These are phyloP conservation scores for Smallanthus sonchifolius DNA, from an alignment of 129 eudicot genomes.

Conservation along the genomic window DNA sequence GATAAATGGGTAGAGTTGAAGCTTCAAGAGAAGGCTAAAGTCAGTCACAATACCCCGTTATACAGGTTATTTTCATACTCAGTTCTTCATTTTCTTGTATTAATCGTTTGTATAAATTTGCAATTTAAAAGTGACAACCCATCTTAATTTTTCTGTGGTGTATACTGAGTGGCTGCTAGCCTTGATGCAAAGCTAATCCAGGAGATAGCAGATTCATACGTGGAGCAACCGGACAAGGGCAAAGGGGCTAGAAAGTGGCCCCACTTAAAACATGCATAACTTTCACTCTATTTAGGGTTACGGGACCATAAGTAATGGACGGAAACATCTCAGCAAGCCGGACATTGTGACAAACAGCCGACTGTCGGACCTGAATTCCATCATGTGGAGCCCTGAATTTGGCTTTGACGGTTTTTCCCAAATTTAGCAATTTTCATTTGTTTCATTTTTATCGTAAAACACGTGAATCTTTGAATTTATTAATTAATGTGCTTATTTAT, in stretches of 20 bases:
- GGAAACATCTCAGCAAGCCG: too few species aligned
- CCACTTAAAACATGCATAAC: too few species aligned
- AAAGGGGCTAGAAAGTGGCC: too few species aligned
- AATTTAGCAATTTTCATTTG: background rate
- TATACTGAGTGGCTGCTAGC: background rate
- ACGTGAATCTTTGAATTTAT: too few species aligned
- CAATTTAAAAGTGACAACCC: background rate
- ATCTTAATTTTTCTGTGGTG: background rate
- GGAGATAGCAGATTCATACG: background rate
- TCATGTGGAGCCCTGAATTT: too few species aligned
- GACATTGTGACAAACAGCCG: too few species aligned
- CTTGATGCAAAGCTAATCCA: too few species aligned
- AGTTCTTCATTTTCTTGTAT: background rate
- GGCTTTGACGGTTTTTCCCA: background rate
- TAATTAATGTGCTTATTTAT: background rate
- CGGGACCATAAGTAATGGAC: too few species aligned
- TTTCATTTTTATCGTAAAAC: background rate
- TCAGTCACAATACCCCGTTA: constrained; percentile 80
- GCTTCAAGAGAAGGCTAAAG: constrained; percentile 77
- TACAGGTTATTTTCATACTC: constrained; percentile 49
- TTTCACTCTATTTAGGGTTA: too few species aligned
- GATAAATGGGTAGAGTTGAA: constrained; percentile 81
- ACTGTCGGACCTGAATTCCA: too few species aligned
- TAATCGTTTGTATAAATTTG: background rate
- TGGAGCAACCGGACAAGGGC: too few species aligned